Percentiles rank a stretch among this genome's conserved stretches.
Conservation (phyloP, 352 stramenopile species). For the Phytophthora colocasiae region DNA sequence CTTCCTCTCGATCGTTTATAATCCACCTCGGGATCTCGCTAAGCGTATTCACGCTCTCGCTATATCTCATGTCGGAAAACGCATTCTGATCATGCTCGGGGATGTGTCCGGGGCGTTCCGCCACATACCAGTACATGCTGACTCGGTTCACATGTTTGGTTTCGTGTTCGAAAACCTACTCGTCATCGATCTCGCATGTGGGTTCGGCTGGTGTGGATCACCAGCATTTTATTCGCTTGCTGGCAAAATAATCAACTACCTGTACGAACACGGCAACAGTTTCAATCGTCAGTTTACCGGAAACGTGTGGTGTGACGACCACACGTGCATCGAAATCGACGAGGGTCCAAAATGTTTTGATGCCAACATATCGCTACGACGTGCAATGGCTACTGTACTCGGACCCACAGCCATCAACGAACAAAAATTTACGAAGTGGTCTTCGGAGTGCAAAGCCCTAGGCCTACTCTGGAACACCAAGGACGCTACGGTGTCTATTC, state of each 20-base stretch:
- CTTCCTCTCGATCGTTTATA: slow-evolving; percentile 22
- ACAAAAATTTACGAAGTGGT: background rate
- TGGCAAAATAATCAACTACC: slow-evolving; percentile 21
- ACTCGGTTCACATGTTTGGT: slow-evolving; percentile 36
- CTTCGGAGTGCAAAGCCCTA: background rate
- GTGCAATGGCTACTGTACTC: slow-evolving; percentile 23
- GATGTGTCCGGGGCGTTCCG: slow-evolving; percentile 42
- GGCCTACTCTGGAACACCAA: background rate
- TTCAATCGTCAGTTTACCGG: slow-evolving; percentile 7
- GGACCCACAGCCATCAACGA: background rate
- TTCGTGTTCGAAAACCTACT: slow-evolving; percentile 23
- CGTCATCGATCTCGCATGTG: slow-evolving; percentile 32
- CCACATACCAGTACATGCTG: slow-evolving; percentile 29
- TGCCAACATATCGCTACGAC: slow-evolving; percentile 14
- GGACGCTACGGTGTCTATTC: background rate
- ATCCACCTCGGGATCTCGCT: slow-evolving; percentile 33
- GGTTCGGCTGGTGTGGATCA: slow-evolving; percentile 26
- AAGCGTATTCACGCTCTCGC: slow-evolving; percentile 14
- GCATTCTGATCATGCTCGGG: slow-evolving; percentile 27
- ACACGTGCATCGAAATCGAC: slow-evolving; percentile 30
- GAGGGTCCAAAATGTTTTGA: background rate
- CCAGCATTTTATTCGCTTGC: slow-evolving; percentile 35
- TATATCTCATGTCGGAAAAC: slow-evolving; percentile 2
- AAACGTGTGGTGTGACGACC: slow-evolving; percentile 36
- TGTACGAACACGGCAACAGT: slow-evolving; percentile 10